Evolutionary conservation across 352 stramenopile species (phyloP).

Genomic region (Pythium utonaiense): DNA sequence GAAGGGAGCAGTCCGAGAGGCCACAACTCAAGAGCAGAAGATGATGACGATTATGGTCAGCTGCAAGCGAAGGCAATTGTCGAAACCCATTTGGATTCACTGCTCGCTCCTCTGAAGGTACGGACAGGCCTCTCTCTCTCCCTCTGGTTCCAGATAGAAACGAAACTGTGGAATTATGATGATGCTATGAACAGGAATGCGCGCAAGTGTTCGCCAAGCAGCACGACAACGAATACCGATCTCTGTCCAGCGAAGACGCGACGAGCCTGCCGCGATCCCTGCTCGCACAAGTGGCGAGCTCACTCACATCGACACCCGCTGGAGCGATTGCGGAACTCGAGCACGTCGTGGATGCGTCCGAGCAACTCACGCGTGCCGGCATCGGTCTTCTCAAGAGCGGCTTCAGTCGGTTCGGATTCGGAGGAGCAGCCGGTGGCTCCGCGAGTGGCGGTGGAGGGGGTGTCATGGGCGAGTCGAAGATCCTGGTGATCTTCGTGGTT

Average conservation of each 20-base stretch:
- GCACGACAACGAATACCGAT: constrained; percentile 24
- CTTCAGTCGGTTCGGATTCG: constrained; percentile 79
- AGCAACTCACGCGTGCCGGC: constrained; percentile 68
- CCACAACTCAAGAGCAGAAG: background rate
- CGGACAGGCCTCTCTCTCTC: no score
- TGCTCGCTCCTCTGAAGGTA: constrained; percentile 55
- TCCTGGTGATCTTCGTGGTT: constrained; percentile 72
- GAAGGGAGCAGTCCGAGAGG: constrained; percentile 20
- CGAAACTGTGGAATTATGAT: background rate
- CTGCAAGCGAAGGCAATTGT: constrained; percentile 33
- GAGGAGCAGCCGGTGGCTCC: constrained; percentile 19
- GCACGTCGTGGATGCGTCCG: constrained; percentile 73
- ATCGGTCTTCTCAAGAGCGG: constrained; percentile 82
- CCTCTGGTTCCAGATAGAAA: no score
- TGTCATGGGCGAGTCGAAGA: constrained; percentile 37
- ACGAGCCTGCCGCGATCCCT: constrained; percentile 27
- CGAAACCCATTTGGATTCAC: constrained; percentile 37
- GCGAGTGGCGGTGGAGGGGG: constrained; percentile 9
- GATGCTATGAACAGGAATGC: constrained; percentile 45
- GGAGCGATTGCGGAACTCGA: constrained; percentile 36
- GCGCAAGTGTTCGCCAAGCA: constrained; percentile 46
- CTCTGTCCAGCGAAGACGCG: background rate
- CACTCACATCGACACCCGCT: constrained; percentile 21
- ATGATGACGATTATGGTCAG: constrained; percentile 26
- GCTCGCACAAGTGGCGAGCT: constrained; percentile 44